Evolutionary conservation across 306 rosid species (phyloP).

Genomic region (Inga leiocalycina): DNA sequence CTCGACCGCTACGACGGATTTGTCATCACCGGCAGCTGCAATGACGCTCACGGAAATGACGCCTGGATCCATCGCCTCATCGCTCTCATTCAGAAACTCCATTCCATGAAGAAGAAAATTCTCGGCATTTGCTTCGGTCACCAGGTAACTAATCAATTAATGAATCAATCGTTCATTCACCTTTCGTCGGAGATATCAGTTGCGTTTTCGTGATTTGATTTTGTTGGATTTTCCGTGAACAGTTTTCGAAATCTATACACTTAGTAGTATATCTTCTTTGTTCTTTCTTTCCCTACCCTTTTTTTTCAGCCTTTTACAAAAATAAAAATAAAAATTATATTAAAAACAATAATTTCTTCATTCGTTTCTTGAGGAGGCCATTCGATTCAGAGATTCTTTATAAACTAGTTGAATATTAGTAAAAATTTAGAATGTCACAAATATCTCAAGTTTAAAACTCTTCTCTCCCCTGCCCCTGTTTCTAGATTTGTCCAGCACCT

Average conservation of each 20-base stretch:
- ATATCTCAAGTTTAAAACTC: too few relatives aligned
- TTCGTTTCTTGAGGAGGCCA: too few relatives aligned
- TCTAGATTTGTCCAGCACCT: too few relatives aligned
- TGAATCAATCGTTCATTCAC: background rate
- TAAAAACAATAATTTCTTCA: too few relatives aligned
- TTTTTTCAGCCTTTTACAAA: background rate
- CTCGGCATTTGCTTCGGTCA: slow-evolving; percentile 94
- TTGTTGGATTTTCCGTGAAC: background rate
- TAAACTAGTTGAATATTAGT: background rate
- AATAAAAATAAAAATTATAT: too few relatives aligned
- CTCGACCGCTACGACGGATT: slow-evolving; percentile 56
- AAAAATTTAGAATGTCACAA: background rate
- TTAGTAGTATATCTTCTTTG: background rate
- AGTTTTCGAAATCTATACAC: background rate
- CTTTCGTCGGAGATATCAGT: too few relatives aligned
- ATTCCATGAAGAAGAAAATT: slow-evolving; percentile 60
- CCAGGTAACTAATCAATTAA: slow-evolving; percentile 47
- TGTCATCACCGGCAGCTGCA: slow-evolving; percentile 83
- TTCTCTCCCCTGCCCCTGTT: too few relatives aligned
- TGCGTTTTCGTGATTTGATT: background rate
- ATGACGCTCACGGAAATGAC: slow-evolving; percentile 79
- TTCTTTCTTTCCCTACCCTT: background rate
- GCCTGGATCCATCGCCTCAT: slow-evolving; percentile 76
- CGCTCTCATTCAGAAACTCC: slow-evolving; percentile 45
- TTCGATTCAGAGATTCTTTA: background rate